These are phyloP conservation scores for Phlyctochytrium arcticum DNA, from an alignment of 192 early-diverging fungal genomes.

Conservation along the genomic window DNA sequence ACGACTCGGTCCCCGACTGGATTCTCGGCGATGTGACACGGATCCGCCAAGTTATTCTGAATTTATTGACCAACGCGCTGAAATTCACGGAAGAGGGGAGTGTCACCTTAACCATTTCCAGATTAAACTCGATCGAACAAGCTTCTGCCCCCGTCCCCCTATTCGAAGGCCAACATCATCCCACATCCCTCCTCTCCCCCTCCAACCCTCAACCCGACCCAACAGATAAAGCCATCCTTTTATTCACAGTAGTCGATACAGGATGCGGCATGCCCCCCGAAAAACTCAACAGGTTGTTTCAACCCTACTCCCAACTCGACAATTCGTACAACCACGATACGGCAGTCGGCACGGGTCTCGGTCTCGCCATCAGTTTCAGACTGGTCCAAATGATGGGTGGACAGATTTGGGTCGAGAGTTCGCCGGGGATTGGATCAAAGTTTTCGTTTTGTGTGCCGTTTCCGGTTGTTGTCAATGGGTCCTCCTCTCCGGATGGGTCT, in stretches of 20 bases:
- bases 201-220: background rate
- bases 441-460: constrained; percentile 18
- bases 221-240: background rate
- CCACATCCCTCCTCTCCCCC: background rate
- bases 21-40: constrained; percentile 18
- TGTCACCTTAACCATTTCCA: background rate
- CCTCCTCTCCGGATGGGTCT: no score
- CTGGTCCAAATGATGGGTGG: constrained; percentile 28
- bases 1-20: constrained; percentile 8
- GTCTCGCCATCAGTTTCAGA: constrained; percentile 12
- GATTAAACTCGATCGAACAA: background rate
- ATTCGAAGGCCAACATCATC: constrained; percentile 14
- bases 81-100: constrained; percentile 16
- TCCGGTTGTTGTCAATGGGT: background rate
- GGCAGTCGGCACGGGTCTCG: constrained; percentile 23
- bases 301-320: constrained; percentile 24
- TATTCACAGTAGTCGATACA: background rate
- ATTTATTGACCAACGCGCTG: constrained; percentile 22
- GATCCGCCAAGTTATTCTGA: constrained; percentile 23
- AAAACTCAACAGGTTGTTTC: constrained; percentile 13
- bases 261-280: constrained; percentile 21
- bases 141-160: background rate
- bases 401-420: constrained; percentile 21
- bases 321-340: constrained; percentile 5
- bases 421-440: background rate